Base-by-base conservation (phyloP, 352 stramenopile species). In the Peronospora tabacina region DNA sequence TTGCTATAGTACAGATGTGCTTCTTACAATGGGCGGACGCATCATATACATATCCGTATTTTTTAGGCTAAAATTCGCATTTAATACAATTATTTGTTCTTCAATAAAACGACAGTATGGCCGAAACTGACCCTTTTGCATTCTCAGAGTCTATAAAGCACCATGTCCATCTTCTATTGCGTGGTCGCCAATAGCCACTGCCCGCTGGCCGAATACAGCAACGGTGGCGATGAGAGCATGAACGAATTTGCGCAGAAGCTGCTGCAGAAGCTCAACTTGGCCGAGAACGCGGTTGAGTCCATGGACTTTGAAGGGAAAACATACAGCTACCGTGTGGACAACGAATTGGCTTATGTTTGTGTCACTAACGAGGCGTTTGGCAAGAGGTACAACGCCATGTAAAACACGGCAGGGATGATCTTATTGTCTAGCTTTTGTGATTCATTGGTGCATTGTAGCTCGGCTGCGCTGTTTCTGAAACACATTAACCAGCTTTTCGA, bases 131-230 rank as follows among this genome's bases (percentile, higher is more conserved):
- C 5, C 11, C 7, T 36, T 36, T 36, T 36, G 28, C 1, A 15
- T 15, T 16, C 5, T 1, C 12, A 16, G 0, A 36, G 13, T 36
- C 10, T 15, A 13, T 36, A 8, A 11, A 8, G 30, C 11, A 36
- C 0, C n/a, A 87, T 94, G 82, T 65, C 81, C 48, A 94, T 94
- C 63, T 91, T 78, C 61, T 94, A 92, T 72, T 94, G 81, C 56
- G 69, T 94, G 8, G 70, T 94, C 46, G 82, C 81, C 39, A 94
- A 94, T 60, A 68, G 64, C 45, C 55, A 87, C 73, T 90, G 78
- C 36, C 65, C 82, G 49, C 65, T 94, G 46, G 73, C 80, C 13
- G 81, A 94, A 64, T 76, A 80, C 61, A 88, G 78, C 66, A 88
- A 89, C 32, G 73, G 70, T 43, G 80, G 81, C 38, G 74, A 89